A percentile compares a stretch with the other conserved stretches of the same genome.
These are phyloP conservation scores for Epichloe sibirici DNA, from an alignment of 2,329 filamentous ascomycete species.

Conservation along the genomic window DNA sequence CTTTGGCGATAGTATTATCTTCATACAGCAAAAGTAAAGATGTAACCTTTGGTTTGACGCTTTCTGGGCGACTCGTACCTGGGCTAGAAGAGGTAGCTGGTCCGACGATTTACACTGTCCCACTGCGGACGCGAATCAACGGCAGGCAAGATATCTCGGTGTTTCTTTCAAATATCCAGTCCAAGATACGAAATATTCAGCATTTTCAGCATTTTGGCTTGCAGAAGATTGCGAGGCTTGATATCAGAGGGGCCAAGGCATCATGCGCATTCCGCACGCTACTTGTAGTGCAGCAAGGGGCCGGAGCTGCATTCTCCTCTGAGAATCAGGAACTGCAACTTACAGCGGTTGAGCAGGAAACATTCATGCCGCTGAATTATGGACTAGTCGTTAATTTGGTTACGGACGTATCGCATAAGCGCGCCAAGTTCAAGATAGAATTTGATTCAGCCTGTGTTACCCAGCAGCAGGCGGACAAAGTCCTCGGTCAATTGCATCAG, in stretches of 20 bases:
- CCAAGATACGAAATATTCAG: not conserved
- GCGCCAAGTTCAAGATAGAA: not conserved
- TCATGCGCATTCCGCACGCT: not conserved
- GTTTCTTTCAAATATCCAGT: not conserved
- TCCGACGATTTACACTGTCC: not conserved
- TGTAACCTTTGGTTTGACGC: not conserved
- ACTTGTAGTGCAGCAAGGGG: not conserved
- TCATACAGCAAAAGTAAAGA: not conserved
- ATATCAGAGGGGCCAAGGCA: not conserved
- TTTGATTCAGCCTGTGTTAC: not conserved
- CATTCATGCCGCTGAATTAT: not conserved
- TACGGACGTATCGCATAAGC: not conserved
- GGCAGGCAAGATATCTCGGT: not conserved
- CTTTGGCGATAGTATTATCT: not conserved
- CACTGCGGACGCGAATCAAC: not conserved
- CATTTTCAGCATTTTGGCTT: not conserved
- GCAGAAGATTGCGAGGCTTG: not conserved
- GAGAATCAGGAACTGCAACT: not conserved
- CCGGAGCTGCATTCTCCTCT: not conserved
- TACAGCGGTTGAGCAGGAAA: not conserved
- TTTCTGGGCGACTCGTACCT: not conserved
- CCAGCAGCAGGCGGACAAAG: not conserved
- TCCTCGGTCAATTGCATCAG: not conserved
- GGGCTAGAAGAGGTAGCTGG: not conserved
- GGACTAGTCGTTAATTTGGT: not conserved